Base-by-base conservation (phyloP, 768 basidiomycete species). In the Pulveroboletus frians region DNA sequence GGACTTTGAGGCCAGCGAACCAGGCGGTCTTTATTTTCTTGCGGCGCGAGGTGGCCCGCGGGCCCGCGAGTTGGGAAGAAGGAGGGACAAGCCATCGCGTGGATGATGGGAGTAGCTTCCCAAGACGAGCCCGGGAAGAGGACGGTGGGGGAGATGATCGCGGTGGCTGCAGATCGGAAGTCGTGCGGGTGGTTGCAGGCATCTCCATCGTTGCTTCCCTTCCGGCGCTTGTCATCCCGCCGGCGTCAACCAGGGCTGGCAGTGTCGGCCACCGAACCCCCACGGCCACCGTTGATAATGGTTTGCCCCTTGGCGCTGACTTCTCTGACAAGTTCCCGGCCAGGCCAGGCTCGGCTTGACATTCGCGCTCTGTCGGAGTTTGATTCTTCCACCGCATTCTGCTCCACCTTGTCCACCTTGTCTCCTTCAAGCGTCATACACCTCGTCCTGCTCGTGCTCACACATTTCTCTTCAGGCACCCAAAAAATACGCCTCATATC, bases 11-110 rank as follows among this genome's bases (percentile, higher is more conserved):
- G 18, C 61, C 57, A 38, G 56, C 64, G 49, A 78, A 68, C 31
- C 73, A 70, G 43, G 72, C 67, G 29, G 67, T 70, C 59, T 68
- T 75, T 59, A 61, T 61, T 32, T 54, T 66, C 42, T 67, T 68
- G 47, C 59, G 64, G 31, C 55, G 56, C 47, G 47, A 38, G 7
- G 67, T 50, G 21, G 55, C 52, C 11, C 57, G 40, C 11, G 57
- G 51, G 21, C 46, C 51, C 21, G 63, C 66, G 39, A 74, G 69
- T 1, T 61, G 52, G 21, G 56, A 43, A 23, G 23, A 58, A 36
- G 49, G 15, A 20, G 20, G 36, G 41, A 20, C 20, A 32, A 1
- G 43, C 45, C 46, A 62, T 55, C 49, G 53, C 31, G 39, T n/a
- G 40, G 50, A 40, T 34, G 57, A 8, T 34, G 54, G 26, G 27